A percentile compares a stretch with the other conserved stretches of the same genome.
Evolutionary conservation across 1,284 basidiomycete genomes (phyloP).

Genomic region (Naganishia liquefaciens): DNA sequence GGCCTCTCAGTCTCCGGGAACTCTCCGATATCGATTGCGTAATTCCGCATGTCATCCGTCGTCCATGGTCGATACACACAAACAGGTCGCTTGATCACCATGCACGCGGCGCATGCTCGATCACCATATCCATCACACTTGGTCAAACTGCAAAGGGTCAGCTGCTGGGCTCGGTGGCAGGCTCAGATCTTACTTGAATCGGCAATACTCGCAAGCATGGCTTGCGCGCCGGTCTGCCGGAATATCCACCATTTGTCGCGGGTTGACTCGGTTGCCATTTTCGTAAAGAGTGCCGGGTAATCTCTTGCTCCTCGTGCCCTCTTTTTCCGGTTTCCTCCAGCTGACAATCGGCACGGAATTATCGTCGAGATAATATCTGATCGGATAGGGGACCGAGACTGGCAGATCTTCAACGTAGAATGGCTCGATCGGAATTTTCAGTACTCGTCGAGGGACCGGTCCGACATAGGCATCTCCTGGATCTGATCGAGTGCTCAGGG

Average conservation of each 20-base stretch:
- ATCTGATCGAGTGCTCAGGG: neutral
- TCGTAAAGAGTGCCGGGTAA: constrained; percentile 16
- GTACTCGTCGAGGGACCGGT: constrained; percentile 6
- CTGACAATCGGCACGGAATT: constrained; percentile 12
- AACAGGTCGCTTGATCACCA: constrained; percentile 6
- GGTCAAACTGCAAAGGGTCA: constrained; percentile 4
- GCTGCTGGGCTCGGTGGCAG: too few species aligned
- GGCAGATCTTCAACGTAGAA: constrained; percentile 23
- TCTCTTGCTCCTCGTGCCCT: constrained; percentile 19
- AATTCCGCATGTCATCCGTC: constrained; percentile 24
- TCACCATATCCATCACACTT: constrained; percentile 25
- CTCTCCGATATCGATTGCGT: constrained; percentile 15
- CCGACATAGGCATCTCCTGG: neutral
- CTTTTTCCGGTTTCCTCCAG: constrained; percentile 16
- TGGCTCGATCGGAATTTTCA: constrained; percentile 9
- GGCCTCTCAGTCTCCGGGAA: neutral
- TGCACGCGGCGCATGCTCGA: constrained; percentile 10
- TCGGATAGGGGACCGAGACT: constrained; percentile 25
- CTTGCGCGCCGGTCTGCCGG: constrained; percentile 16
- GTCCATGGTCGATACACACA: constrained; percentile 22
- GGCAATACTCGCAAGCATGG: constrained; percentile 26
- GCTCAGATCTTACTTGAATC: constrained; percentile 13
- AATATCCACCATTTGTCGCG: constrained; percentile 18
- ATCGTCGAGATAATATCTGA: constrained; percentile 14
- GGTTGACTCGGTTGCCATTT: constrained; percentile 25